These are phyloP conservation scores for Diaporthe ilicicola DNA, from an alignment of 2,329 filamentous ascomycete species.

Conservation along the genomic window DNA sequence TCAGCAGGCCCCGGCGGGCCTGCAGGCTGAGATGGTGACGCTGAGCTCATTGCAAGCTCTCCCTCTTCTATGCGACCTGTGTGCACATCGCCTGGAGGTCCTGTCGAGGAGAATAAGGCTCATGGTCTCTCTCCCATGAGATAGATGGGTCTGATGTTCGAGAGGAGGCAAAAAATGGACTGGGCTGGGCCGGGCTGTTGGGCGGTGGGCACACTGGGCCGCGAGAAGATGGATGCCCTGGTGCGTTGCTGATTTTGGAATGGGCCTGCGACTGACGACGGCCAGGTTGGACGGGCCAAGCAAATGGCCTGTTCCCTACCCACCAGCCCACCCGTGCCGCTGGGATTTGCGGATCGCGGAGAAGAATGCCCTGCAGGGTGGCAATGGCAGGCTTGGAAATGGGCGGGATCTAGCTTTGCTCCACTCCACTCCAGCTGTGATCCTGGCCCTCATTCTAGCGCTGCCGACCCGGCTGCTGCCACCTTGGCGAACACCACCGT, in stretches of 20 bases:
- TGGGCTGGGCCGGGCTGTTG: conserved; percentile 6
- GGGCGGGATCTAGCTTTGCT: background rate
- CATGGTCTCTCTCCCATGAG: conserved; percentile 25
- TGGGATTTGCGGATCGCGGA: conserved; percentile 7
- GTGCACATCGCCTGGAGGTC: conserved; percentile 21
- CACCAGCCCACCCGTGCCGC: conserved; percentile 4
- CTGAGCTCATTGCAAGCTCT: conserved; percentile 45
- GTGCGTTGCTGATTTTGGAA: conserved; percentile 11
- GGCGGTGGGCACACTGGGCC: background rate
- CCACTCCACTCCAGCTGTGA: conserved; percentile 9
- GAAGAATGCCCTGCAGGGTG: background rate
- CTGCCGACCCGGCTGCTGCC: background rate
- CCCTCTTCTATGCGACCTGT: conserved; percentile 26
- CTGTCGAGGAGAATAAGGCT: background rate
- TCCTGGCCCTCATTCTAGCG: background rate
- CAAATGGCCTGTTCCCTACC: background rate
- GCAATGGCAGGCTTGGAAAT: background rate
- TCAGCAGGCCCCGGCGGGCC: conserved; percentile 51
- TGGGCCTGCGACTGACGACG: conserved; percentile 16
- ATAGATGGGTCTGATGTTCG: background rate
- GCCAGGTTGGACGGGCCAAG: background rate
- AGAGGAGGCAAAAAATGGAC: background rate
- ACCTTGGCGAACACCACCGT: conserved; percentile 17
- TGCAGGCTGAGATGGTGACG: conserved; percentile 39
- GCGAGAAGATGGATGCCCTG: background rate